These are phyloP conservation scores for Zoysia pacifica DNA, from an alignment of 176 grass and related monocot species.

Conservation along the genomic window DNA sequence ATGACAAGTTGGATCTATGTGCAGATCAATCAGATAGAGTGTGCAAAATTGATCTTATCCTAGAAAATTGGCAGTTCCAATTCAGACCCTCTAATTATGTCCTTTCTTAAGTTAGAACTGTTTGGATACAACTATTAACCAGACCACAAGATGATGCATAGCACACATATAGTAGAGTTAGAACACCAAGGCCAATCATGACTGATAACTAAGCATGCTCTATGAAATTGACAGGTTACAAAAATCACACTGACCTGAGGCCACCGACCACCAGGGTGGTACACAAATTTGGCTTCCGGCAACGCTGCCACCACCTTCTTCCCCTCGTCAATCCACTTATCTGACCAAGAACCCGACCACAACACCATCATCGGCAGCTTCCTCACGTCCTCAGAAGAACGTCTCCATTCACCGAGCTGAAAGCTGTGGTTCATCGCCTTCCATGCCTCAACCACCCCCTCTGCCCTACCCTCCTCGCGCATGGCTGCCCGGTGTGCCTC, in stretches of 20 bases:
- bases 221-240: not conserved
- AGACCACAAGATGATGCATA: not conserved
- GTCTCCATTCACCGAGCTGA: conserved; percentile 68
- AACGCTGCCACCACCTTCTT: conserved; percentile 51
- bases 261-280: conserved; percentile 82
- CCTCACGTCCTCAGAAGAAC: conserved; percentile 44
- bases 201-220: not conserved
- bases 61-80: not conserved
- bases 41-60: not conserved
- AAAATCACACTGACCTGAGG: conserved; percentile 59
- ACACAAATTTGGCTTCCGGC: conserved; percentile 55
- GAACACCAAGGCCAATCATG: not conserved
- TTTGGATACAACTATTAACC: conserved; percentile 1
- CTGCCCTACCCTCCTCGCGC: conserved; percentile 42
- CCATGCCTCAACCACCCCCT: not conserved
- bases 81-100: not conserved
- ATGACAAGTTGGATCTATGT: not conserved
- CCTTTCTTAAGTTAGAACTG: not conserved
- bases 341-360: conserved; percentile 83
- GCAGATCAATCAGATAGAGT: not conserved
- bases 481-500: conserved; percentile 61
- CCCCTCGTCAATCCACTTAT: conserved; percentile 85
- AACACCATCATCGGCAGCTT: conserved; percentile 59
- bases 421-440: conserved; percentile 53
- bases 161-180: not conserved